Base-by-base conservation (phyloP, 176 grass and related monocot genomes). In the Aechmea fasciata region DNA sequence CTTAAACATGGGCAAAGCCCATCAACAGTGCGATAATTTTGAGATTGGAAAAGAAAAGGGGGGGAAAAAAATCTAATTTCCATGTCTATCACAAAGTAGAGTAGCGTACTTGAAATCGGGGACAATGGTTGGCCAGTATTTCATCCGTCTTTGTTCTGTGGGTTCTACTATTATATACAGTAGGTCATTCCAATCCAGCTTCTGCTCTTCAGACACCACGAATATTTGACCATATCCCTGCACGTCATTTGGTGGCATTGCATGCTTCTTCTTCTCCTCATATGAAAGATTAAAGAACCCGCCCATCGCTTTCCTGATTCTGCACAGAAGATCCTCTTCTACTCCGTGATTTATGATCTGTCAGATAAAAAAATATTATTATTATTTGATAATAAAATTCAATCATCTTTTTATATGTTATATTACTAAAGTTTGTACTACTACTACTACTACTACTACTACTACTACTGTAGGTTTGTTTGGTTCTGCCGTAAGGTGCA, bases 151-250 rank as follows among this genome's bases (percentile, higher is more conserved):
- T 7, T 25, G n/a, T 3, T 86, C 20, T 13, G 69, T 3, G 15
- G 83, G 75, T 15, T 49, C 41, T 11, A 80, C 65, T n/a, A 57
- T 22, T 47, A 89, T 66, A 52, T 28, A 79, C 24, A 86, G 64
- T 10, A 83, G 66, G 73, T 85, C 88, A 2, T 63, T 78, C 86
- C 90, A 94, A 50, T 89, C 90, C 67, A 94, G 33, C 51, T 94
- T 94, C 73, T 85, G 85, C 15, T 92, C 82, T 15, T 92, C 33
- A 9, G 89, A 88, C 23, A 75, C 81, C 5, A 92, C 82, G 18
- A 85, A 92, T 49, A 75, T 59, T 54, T 85, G 89, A 14, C 89
- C 89, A 47, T 85, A 92, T 3, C 85, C 89, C 66, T 91, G 69
- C 10, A 54, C 5, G 17, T 71, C 69, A 71, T 71, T 55, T 0